These are phyloP conservation scores for Inga leiocalycina DNA, from an alignment of 306 rosid genomes.

Conservation along the genomic window DNA sequence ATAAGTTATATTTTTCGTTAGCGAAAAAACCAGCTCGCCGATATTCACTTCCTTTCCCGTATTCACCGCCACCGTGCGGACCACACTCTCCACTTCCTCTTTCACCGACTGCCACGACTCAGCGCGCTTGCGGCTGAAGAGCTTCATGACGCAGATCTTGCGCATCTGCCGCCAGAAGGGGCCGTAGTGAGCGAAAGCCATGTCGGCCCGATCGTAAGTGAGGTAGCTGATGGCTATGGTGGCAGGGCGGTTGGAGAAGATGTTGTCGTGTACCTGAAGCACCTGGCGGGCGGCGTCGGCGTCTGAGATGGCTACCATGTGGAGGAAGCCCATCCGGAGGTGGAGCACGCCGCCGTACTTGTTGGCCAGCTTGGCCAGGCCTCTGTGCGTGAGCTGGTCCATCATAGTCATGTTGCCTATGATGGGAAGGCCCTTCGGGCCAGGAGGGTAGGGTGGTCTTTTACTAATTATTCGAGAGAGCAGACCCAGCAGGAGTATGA, in stretches of 20 bases:
- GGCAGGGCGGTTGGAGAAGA: slow-evolving; percentile 83
- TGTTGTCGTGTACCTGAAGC: slow-evolving; percentile 74
- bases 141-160: slow-evolving; percentile 81
- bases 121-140: slow-evolving; percentile 77
- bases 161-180: slow-evolving; percentile 97
- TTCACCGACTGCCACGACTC: slow-evolving; percentile 88
- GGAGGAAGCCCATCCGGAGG: slow-evolving; percentile 73
- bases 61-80: slow-evolving; percentile 27
- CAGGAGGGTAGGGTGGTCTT: slow-evolving; percentile 68
- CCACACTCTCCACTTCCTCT: slow-evolving; percentile 62
- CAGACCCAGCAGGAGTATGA: slow-evolving; percentile 39
- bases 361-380: slow-evolving; percentile 62
- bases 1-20: slow-evolving; percentile 65
- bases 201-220: slow-evolving; percentile 85
- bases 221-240: slow-evolving; percentile 83
- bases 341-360: slow-evolving; percentile 77
- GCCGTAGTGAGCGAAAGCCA: slow-evolving; percentile 93
- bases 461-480: slow-evolving; percentile 25
- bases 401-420: slow-evolving; percentile 80
- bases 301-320: slow-evolving; percentile 72
- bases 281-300: slow-evolving; percentile 73
- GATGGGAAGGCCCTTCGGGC: slow-evolving; percentile 77
- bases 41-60: slow-evolving; percentile 53
- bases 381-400: slow-evolving; percentile 85
- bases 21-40: slow-evolving; percentile 65